These are phyloP conservation scores for Lipomyces anomalus DNA, from an alignment of 805 yeast genomes.

Conservation along the genomic window DNA sequence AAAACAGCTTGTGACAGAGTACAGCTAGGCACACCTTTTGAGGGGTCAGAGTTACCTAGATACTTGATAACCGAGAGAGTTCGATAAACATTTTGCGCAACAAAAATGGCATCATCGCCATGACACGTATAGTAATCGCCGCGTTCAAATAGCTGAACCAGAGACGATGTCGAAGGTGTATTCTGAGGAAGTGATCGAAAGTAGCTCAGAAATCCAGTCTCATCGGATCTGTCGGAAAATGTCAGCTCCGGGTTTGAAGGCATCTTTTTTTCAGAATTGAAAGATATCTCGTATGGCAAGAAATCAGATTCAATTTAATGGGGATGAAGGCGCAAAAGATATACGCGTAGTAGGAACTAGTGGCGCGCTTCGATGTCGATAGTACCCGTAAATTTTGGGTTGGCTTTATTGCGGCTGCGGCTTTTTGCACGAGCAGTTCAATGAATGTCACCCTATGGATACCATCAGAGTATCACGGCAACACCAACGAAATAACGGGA, in stretches of 20 bases:
- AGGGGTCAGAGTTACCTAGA: slow-evolving; percentile 32
- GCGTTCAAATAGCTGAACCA: slow-evolving; percentile 16
- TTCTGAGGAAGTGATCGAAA: slow-evolving; percentile 15
- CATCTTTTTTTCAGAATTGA: slow-evolving; percentile 6
- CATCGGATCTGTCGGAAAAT: slow-evolving; percentile 50
- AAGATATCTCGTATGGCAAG: too few relatives aligned
- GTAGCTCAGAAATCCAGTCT: slow-evolving; percentile 33
- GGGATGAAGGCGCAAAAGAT: too few relatives aligned
- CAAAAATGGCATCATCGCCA: slow-evolving; percentile 68
- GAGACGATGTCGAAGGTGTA: slow-evolving; percentile 5
- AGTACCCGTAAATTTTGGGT: too few relatives aligned
- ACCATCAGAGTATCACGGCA: too few relatives aligned
- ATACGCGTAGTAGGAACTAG: too few relatives aligned
- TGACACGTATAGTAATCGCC: slow-evolving; percentile 70
- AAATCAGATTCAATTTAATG: too few relatives aligned
- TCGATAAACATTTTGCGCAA: slow-evolving; percentile 79
- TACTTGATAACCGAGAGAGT: slow-evolving; percentile 74
- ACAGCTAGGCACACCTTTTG: slow-evolving; percentile 52
- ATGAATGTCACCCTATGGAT: too few relatives aligned
- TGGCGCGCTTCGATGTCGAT: too few relatives aligned
- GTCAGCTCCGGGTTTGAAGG: slow-evolving; percentile 49
- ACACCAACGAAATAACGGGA: too few relatives aligned
- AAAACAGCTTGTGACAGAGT: slow-evolving; percentile 76
- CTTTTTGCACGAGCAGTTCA: too few relatives aligned
- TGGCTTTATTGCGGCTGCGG: too few relatives aligned